These are phyloP conservation scores for Rhizopus delemar DNA, from an alignment of 371 early-diverging fungal genomes.

Conservation along the genomic window DNA sequence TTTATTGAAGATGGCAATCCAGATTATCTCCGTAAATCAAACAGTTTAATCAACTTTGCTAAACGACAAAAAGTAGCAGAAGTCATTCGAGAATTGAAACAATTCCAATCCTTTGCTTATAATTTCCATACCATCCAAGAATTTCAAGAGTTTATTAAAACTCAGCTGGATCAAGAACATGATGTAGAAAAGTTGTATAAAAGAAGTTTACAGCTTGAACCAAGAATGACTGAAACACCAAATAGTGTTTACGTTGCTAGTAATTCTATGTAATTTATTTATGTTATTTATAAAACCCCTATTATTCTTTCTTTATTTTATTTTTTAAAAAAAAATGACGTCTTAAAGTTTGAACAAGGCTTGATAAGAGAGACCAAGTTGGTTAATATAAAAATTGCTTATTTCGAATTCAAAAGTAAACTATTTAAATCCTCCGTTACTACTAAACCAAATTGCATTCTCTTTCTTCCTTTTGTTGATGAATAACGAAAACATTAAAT, in stretches of 20 bases:
- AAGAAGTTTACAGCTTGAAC: constrained; percentile 67
- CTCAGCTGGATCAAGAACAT: constrained; percentile 50
- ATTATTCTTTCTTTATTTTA: too few relatives aligned
- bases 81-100: constrained; percentile 85
- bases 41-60: constrained; percentile 82
- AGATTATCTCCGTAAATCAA: constrained; percentile 63
- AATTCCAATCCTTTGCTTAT: constrained; percentile 85
- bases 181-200: constrained; percentile 70
- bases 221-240: constrained; percentile 33
- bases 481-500: too few relatives aligned
- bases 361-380: background rate
- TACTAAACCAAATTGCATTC: too few relatives aligned
- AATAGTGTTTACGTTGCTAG: background rate
- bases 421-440: too few relatives aligned
- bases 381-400: too few relatives aligned
- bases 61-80: constrained; percentile 85
- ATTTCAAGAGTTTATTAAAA: constrained; percentile 77
- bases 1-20: constrained; percentile 93
- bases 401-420: too few relatives aligned
- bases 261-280: background rate
- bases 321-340: background rate
- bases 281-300: background rate
- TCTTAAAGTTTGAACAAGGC: background rate
- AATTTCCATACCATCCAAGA: constrained; percentile 72
- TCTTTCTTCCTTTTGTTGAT: too few relatives aligned